A percentile compares a stretch with the other conserved stretches of the same genome.
Evolutionary conservation across 139 green algal genomes (phyloP).

Genomic region (Raphidocelis subcapitata): DNA sequence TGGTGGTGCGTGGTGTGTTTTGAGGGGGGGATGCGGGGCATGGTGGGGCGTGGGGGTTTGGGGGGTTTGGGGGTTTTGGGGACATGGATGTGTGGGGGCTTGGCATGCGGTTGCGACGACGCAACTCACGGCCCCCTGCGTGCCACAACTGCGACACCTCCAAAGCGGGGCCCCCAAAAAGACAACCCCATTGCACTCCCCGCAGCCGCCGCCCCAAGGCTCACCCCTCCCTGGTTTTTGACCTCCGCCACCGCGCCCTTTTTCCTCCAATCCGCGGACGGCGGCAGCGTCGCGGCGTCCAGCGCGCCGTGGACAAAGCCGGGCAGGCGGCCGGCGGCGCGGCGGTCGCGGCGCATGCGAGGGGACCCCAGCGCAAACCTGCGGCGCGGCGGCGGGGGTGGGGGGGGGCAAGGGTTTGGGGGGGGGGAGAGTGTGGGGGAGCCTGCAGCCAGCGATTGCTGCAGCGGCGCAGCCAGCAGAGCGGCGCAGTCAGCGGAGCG

Average conservation of each 20-base stretch:
- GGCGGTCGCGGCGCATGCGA: conserved; percentile 33
- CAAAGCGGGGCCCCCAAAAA: too few relatives aligned
- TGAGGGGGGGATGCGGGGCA: not conserved
- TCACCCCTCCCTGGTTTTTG: conserved; percentile 91
- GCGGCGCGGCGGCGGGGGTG: too few relatives aligned
- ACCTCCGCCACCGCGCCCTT: conserved; percentile 82
- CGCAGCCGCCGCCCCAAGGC: conserved; percentile 23
- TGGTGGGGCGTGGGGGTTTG: too few relatives aligned
- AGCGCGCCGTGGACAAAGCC: conserved; percentile 53
- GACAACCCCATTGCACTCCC: not conserved
- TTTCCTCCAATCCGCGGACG: conserved; percentile 76
- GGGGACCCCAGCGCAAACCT: too few relatives aligned
- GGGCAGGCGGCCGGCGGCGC: not conserved
- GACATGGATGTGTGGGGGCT: not conserved
- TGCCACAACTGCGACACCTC: not conserved
- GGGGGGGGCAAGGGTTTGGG: too few relatives aligned
- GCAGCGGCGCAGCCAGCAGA: too few relatives aligned
- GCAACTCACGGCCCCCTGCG: not conserved
- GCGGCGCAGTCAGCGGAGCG: too few relatives aligned
- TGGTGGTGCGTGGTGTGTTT: not conserved
- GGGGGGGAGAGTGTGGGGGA: too few relatives aligned
- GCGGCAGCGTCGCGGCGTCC: conserved; percentile 35
- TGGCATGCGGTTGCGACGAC: not conserved
- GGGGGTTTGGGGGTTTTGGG: too few relatives aligned
- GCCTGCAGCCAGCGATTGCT: too few relatives aligned